Evolutionary conservation across 495 filamentous ascomycete genomes (phyloP), one percentile per base, ranked within the genome.

Genomic region (Aspergillus funiculosus): DNA sequence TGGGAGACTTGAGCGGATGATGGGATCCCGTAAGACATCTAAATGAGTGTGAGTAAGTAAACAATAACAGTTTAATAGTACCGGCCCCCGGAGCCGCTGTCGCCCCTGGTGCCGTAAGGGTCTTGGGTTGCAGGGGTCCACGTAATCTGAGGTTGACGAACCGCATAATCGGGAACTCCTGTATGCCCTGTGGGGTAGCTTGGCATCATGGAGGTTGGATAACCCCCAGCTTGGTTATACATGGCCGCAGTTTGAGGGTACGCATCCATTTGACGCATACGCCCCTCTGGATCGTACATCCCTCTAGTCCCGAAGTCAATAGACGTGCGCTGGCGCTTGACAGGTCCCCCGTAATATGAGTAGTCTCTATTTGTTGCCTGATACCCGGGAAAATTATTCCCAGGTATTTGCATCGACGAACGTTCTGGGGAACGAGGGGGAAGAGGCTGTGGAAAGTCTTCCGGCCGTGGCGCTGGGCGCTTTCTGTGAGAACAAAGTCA

Each of bases 381-480:
- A 50, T 73, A 73, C 1, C 62, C 61, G n/a, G 53, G 44, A 40
- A 60, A 68, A 5, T 55, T 52, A 42, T 52, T 51, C 3, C 53
- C 54, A 26, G 64, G 52, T 30, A 72, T 69, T 27, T 66, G 67
- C n/a, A 71, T 61, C 6, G 68, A 43, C 26, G 68, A 55, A 17
- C 66, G 66, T 34, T 71, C 67, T 26, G 70, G 70, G 6, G 69
- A 71, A 20, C 67, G 66, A 42, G 67, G 66, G 44, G 65, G 61
- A 25, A 69, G 22, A 13, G 58, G 47, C 40, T 61, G 63, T 7
- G 64, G 56, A 43, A 56, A 71, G 6, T 72, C 68, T 22, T 71
- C 66, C 19, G 59, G 64, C 43, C 64, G 66, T 38, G 64, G 62
- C 29, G 52, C 55, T 19, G 56, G 31, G 28, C 68, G 67, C 63